A percentile compares a stretch with the other conserved stretches of the same genome.
These are phyloP conservation scores for Candida boleticola DNA, from an alignment of 805 yeast species.

Conservation along the genomic window DNA sequence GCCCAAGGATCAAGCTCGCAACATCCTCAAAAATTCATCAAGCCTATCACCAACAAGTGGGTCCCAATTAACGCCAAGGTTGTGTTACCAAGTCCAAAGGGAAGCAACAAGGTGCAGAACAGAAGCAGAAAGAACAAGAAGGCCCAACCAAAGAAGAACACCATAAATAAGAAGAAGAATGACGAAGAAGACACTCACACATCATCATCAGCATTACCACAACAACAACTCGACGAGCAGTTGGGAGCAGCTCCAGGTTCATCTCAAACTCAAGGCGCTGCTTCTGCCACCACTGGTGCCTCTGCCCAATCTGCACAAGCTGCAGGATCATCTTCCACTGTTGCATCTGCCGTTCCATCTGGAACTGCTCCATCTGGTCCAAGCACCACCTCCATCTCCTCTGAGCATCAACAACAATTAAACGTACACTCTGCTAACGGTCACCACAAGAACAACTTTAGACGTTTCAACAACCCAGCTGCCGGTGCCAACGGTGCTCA, in stretches of 20 bases:
- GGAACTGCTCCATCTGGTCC: not conserved
- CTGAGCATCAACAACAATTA: conserved; percentile 4
- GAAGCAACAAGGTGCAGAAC: conserved; percentile 13
- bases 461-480: conserved; percentile 23
- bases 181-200: conserved; percentile 7
- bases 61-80: conserved; percentile 45
- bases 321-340: conserved; percentile 2
- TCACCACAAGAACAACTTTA: conserved; percentile 21
- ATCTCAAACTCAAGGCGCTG: conserved; percentile 3
- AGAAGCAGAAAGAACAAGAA: conserved; percentile 29
- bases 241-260: conserved; percentile 3
- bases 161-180: conserved; percentile 8
- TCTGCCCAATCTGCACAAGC: conserved; percentile 3
- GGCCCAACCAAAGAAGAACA: conserved; percentile 12
- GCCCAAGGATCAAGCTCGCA: conserved; percentile 7
- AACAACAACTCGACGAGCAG: not conserved
- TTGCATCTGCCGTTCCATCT: too few relatives aligned
- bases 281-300: conserved; percentile 4
- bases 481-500: conserved; percentile 12
- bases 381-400: not conserved
- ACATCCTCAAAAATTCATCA: conserved; percentile 33
- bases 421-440: too few relatives aligned
- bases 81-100: conserved; percentile 36
- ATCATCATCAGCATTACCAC: not conserved
- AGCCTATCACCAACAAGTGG: conserved; percentile 44